These are phyloP conservation scores for Hibiscus tridactylites DNA, from an alignment of 345 rosid genomes.

Conservation along the genomic window DNA sequence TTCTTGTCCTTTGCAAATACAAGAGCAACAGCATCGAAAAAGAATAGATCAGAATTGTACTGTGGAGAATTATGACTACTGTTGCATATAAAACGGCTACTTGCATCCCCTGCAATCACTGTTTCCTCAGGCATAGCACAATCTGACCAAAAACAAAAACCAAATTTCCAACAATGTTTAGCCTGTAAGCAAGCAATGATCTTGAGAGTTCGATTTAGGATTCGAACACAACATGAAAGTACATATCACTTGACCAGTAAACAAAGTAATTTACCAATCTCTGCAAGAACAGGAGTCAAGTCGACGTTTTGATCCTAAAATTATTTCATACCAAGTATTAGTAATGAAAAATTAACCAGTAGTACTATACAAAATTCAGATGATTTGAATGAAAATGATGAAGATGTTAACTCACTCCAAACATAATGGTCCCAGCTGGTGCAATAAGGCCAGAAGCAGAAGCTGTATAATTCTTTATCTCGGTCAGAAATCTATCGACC, in stretches of 20 bases:
- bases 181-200: background rate
- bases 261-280: constrained; percentile 21
- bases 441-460: constrained; percentile 17
- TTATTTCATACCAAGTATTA: constrained; percentile 9
- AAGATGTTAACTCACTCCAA: constrained; percentile 29
- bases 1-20: constrained; percentile 33
- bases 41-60: background rate
- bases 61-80: constrained; percentile 1
- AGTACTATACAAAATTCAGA: background rate
- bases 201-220: background rate
- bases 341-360: background rate
- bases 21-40: constrained; percentile 31
- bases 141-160: constrained; percentile 17
- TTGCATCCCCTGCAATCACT: constrained; percentile 35
- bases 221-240: background rate
- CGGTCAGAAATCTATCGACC: constrained; percentile 26
- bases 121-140: constrained; percentile 30
- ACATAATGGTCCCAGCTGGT: constrained; percentile 32
- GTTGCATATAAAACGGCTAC: constrained; percentile 20
- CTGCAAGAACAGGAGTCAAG: constrained; percentile 27
- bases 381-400: background rate
- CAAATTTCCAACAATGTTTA: background rate
- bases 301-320: constrained; percentile 23
- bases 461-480: constrained; percentile 21
- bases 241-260: background rate